Evolutionary conservation across 2,329 filamentous ascomycete genomes (phyloP), one percentile per base, ranked within the genome.

Genomic region (Fusarium citri): DNA sequence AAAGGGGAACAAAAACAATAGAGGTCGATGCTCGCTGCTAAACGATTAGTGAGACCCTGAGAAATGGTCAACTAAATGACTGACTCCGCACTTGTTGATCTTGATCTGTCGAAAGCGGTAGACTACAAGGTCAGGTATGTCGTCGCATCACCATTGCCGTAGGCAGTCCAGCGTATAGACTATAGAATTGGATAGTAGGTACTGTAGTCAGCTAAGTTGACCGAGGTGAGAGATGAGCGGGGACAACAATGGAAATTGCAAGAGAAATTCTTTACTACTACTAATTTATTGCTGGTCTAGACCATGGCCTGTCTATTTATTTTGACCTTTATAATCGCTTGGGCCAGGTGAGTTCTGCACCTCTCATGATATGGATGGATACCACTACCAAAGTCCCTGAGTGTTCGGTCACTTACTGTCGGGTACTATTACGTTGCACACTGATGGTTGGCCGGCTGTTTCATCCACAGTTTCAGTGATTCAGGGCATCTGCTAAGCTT

Each of bases 11-110:
- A 41, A 50, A 28, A 55, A 55, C 28, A 50, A 46, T 48, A 31
- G 40, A 41, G 55, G 34, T 60, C 31, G 59, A 50, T 48, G 40
- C 47, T 68, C 59, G 34, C 28, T 59, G n/a, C 49, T 53, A 53
- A 41, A 53, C n/a, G 49, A 42, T 42, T 53, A 55, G 51, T 55
- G 37, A 50, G 64, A 65, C 64, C 65, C 64, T 63, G 53, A 37
- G 43, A 55, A 37, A 45, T 37, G 34, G 34, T 37, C 10, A 49
- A 34, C 54, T 28, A 50, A 64, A 64, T 66, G 59, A 22, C 46
- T 18, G 55, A 30, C 41, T 50, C 54, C 48, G 40, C 41, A 46
- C 28, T 31, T 56, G 28, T 40, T 48, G 26, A 47, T 22, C 10
- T 30, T 15, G 30, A 42, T 53, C 23, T 34, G 41, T 68, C 51